Evolutionary conservation across 2,329 filamentous ascomycete genomes (phyloP), one percentile per base, ranked within the genome.

Genomic region (Lecanicillium sp.): DNA sequence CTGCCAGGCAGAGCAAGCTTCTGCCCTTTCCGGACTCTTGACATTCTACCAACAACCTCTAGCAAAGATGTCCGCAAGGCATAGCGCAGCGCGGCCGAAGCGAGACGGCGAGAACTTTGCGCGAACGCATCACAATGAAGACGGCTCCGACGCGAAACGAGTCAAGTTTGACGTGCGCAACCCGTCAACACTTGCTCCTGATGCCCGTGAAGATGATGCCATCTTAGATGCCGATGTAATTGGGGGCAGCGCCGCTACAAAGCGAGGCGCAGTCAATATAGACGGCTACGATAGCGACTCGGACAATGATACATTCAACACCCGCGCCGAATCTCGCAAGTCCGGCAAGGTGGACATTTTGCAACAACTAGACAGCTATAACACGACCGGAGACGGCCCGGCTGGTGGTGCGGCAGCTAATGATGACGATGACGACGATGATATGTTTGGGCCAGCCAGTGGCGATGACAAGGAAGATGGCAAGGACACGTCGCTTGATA

Each of bases 281-380:
- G 92, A 96, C 54, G 92, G 92, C 36, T 98, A 96, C 64, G 90
- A 96, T 50, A 92, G 84, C 9, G 92, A 98, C 61, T 94, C 90
- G 3, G 78, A 83, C 37, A 90, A 94, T 47, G 92, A 96, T 55
- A 88, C 85, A 32, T 94, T 95, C 58, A 77, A 92, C 49, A 75
- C 74, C 22, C 76, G 85, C 37, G 83, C 84, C 5, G 78, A 80
- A 42, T 72, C 73, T 40, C 74, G 71, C 46, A 65, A 62, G 38
- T 68, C 55, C 42, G 65, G 65, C 41, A 59, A 71, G n/a, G 66
- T 73, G 7, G 62, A 71, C 42, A 54, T 77, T 6, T 54, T 67
- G 2, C 67, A 73, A 11, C 64, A 71, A 38, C 62, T 78, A 20
- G 73, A 78, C 47, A 71, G 68, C 41, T 78, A 78, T 58, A 58